Evolutionary conservation across 768 basidiomycete genomes (phyloP), one percentile per base, ranked within the genome.

Genomic region (Leccinum broughii): DNA sequence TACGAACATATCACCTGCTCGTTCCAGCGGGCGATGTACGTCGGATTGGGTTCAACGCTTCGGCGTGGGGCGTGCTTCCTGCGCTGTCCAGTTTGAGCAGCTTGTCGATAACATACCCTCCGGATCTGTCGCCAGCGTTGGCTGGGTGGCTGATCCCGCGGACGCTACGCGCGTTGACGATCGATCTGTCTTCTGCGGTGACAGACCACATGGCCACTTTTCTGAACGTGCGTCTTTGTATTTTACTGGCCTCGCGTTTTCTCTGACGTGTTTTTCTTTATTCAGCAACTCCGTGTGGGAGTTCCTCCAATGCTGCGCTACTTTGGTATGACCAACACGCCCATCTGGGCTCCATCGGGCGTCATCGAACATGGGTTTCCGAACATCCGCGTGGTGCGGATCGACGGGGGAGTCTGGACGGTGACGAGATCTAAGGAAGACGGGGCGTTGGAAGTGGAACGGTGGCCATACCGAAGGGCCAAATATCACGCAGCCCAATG

Each of bases 1-100:
- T 91, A 44, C 76, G 75, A n/a, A 81, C 81, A 0, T 78, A 89
- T 26, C 76, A 79, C 49, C 76, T 90, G 1, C 77, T 81, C 11
- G 79, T 79, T 2, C 73, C 78, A 4, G 67, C 68, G 6, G 68
- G 69, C 13, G 81, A 83, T 53, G 81, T 83, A 63, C 77, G 76
- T 61, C 76, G 79, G 7, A 78, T 86, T 9, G 89, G 89, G 28
- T 89, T 87, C 63, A 85, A 89, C 62, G 85, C 88, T 0, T 81
- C 85, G 1, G 78, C 85, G 7, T 90, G 87, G 88, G 88, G 88
- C 10, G 84, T 89, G 8, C 75, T 91, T 10, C 88, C 88, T 0
- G 80, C 80, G 6, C 71, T 91, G 26, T 71, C 74, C 17, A 77
- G 77, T 13, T 70, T 91, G 54, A 79, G 73, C n/a, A 80, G 78